Percentiles rank a stretch among this genome's conserved stretches.
phyloP scores from a whole-genome alignment of 441 rosid species.

The Erodium trifolium region DNA sequence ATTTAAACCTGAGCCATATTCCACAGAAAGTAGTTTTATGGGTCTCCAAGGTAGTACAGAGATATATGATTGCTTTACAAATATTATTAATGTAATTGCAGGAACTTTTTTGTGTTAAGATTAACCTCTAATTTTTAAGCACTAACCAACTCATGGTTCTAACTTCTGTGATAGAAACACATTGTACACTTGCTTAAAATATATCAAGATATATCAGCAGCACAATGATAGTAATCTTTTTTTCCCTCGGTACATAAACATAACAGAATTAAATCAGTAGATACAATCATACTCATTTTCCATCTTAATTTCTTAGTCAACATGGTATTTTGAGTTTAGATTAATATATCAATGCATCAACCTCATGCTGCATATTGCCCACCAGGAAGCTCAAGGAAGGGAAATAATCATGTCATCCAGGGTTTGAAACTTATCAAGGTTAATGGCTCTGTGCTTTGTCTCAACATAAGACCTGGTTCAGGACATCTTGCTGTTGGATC shows the following conservation, averaged over 20 bases:
- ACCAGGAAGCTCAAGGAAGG: conserved; percentile 65
- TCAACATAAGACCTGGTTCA: conserved; percentile 40
- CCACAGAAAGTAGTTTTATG: conserved; percentile 52
- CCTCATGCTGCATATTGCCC: conserved; percentile 10
- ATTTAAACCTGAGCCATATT: conserved; percentile 68
- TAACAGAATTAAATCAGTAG: neutral
- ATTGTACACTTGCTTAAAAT: neutral
- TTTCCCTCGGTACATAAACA: neutral
- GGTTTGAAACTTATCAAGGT: conserved; percentile 56
- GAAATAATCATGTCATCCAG: conserved; percentile 54
- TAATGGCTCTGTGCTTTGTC: conserved; percentile 55
- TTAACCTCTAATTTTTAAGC: neutral
- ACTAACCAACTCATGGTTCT: neutral
- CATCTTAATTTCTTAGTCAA: conserved; percentile 2
- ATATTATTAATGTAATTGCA: neutral
- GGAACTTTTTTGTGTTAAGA: neutral
- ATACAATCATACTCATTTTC: neutral
- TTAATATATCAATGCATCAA: conserved; percentile 7
- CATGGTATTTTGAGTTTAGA: neutral
- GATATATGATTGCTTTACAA: neutral
- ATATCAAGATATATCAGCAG: neutral
- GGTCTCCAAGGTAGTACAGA: conserved; percentile 46
- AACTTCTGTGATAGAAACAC: neutral
- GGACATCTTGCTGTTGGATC: conserved; percentile 68
- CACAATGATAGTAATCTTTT: neutral